phyloP scores from a whole-genome alignment of 1,284 basidiomycete genomes.

The Cryptococcus hybrid region DNA sequence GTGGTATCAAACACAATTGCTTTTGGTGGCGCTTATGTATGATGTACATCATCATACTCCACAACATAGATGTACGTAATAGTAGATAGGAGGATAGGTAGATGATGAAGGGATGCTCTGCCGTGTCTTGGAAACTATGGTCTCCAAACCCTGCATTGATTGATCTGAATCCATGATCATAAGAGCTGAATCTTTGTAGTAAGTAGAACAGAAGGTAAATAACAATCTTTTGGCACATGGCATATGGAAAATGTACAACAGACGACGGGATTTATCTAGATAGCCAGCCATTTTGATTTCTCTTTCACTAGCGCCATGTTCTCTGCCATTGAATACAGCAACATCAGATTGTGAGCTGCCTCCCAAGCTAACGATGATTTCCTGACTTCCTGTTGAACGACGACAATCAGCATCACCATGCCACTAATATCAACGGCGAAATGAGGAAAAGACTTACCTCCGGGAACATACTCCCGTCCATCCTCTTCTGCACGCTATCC shows the following conservation, averaged over 20 bases:
- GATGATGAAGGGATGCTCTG: no score
- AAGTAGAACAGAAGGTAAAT: no score
- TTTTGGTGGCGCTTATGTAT: no score
- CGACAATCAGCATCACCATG: neutral
- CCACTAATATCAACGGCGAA: no score
- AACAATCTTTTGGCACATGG: neutral
- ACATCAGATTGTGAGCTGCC: constrained; percentile 82
- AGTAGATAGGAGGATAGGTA: no score
- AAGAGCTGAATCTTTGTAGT: no score
- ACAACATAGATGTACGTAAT: no score
- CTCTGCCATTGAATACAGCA: constrained; percentile 75
- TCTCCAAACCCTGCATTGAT: no score
- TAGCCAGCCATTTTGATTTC: constrained; percentile 42
- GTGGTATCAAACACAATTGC: no score
- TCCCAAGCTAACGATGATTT: constrained; percentile 58
- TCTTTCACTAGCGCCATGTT: constrained; percentile 59
- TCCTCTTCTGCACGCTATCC: constrained; percentile 57
- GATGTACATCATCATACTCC: no score
- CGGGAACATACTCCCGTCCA: constrained; percentile 19
- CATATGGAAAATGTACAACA: neutral
- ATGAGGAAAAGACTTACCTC: constrained; percentile 9
- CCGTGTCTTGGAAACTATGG: no score
- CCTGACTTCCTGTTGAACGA: constrained; percentile 24
- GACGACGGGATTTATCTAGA: constrained; percentile 11
- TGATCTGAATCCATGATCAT: no score